phyloP scores from a whole-genome alignment of 2,329 filamentous ascomycete species.

The Ascochyta viciae-villosae region DNA sequence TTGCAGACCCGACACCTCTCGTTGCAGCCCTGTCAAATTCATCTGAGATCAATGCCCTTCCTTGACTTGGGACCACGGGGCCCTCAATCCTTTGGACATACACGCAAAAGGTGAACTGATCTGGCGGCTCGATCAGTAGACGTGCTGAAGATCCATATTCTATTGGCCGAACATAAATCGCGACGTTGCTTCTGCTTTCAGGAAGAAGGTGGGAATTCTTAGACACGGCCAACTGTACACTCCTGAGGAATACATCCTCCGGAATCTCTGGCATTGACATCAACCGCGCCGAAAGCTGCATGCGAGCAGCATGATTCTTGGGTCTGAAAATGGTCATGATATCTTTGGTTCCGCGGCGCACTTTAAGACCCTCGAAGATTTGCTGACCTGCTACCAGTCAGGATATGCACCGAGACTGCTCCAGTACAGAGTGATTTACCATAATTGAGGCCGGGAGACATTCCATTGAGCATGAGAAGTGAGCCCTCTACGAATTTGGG shows the following conservation, averaged over 20 bases:
- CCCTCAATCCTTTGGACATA: conserved; percentile 24
- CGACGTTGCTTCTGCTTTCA: conserved; percentile 21
- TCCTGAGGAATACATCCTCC: conserved; percentile 35
- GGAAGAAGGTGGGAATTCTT: conserved; percentile 37
- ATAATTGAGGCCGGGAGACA: no score
- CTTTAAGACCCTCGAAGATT: no score
- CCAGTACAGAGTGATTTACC: no score
- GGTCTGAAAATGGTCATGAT: conserved; percentile 44
- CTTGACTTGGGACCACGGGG: conserved; percentile 30
- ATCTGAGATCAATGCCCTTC: conserved; percentile 44
- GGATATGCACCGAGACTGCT: no score
- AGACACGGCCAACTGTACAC: conserved; percentile 33
- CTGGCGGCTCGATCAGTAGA: conserved; percentile 33
- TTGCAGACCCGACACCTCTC: conserved; percentile 41
- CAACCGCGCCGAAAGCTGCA: conserved; percentile 33
- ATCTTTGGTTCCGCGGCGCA: no score
- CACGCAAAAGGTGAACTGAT: conserved; percentile 41
- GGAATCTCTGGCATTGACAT: conserved; percentile 45
- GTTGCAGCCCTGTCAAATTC: conserved; percentile 48
- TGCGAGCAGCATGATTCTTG: conserved; percentile 36
- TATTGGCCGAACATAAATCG: conserved; percentile 46
- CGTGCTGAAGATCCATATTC: conserved; percentile 35
- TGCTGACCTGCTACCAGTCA: no score
- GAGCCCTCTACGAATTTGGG: no score
- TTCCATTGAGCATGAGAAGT: no score